Conservation (phyloP, 192 early-diverging fungal species). For the Coemansia sp. region DNA sequence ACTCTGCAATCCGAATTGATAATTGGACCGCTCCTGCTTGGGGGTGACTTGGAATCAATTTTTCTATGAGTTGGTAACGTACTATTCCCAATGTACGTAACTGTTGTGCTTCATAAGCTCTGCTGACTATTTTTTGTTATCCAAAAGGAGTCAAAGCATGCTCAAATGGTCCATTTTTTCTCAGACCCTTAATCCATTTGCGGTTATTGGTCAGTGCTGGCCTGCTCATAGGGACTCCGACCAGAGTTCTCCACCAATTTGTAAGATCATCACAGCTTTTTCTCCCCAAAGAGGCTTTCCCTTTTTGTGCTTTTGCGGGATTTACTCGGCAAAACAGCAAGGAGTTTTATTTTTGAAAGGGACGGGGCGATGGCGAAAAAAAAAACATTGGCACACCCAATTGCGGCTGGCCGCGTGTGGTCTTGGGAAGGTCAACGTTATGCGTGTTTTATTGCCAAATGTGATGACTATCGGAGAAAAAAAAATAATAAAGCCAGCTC, state of each 20-base stretch:
- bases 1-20: too few relatives aligned
- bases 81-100: too few relatives aligned
- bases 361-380: too few relatives aligned
- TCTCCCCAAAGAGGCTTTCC: background rate
- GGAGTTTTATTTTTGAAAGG: background rate
- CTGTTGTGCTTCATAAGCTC: too few relatives aligned
- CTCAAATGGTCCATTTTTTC: too few relatives aligned
- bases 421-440: slow-evolving; percentile 11
- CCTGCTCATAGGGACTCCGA: background rate
- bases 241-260: background rate
- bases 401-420: slow-evolving; percentile 13
- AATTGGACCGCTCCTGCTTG: too few relatives aligned
- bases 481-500: too few relatives aligned
- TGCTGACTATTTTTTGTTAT: too few relatives aligned
- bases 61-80: too few relatives aligned
- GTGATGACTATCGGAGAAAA: background rate
- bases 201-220: background rate
- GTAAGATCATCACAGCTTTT: background rate
- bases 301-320: slow-evolving; percentile 2
- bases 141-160: too few relatives aligned
- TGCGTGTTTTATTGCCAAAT: background rate
- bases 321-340: slow-evolving; percentile 18
- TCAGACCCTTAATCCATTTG: too few relatives aligned
- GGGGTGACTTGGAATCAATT: too few relatives aligned
- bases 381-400: background rate